Evolutionary conservation across 768 basidiomycete species (phyloP).

Genomic region (Daedaleopsis sinensis): DNA sequence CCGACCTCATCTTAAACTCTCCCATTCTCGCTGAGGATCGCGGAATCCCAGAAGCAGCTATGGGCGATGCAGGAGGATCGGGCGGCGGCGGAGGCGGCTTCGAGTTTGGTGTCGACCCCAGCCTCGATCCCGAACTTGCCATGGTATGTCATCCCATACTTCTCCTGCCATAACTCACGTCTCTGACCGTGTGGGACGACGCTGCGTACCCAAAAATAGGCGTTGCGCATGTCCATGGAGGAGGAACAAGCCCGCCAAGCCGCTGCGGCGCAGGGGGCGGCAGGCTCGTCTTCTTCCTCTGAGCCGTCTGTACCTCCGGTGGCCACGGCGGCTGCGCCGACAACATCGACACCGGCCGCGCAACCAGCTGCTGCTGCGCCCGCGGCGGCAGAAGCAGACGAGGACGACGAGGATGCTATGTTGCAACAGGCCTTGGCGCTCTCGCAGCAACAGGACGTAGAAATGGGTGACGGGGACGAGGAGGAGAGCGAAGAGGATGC

Average conservation of each 20-base stretch:
- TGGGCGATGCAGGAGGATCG: slow-evolving; percentile 50
- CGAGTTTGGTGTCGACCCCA: slow-evolving; percentile 94
- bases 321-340: slow-evolving; percentile 34
- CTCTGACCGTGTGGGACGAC: neutral
- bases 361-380: slow-evolving; percentile 23
- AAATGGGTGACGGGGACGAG: slow-evolving; percentile 52
- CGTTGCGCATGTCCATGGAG: slow-evolving; percentile 96
- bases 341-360: slow-evolving; percentile 37
- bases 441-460: slow-evolving; percentile 62
- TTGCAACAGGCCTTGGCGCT: slow-evolving; percentile 78
- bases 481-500: slow-evolving; percentile 85
- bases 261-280: slow-evolving; percentile 43
- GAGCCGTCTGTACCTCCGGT: slow-evolving; percentile 37
- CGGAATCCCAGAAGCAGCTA: slow-evolving; percentile 64
- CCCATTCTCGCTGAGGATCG: slow-evolving; percentile 83
- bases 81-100: slow-evolving; percentile 55
- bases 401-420: slow-evolving; percentile 79
- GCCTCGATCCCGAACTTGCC: slow-evolving; percentile 93
- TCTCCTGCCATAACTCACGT: neutral
- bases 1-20: slow-evolving; percentile 80
- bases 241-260: slow-evolving; percentile 85
- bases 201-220: slow-evolving; percentile 47
- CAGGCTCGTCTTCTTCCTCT: slow-evolving; percentile 35
- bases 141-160: slow-evolving; percentile 62
- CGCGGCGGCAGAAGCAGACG: slow-evolving; percentile 48